Evolutionary conservation across 2,329 filamentous ascomycete genomes (phyloP), one percentile per base, ranked within the genome.

Genomic region (Fonsecaea multimorphosa): DNA sequence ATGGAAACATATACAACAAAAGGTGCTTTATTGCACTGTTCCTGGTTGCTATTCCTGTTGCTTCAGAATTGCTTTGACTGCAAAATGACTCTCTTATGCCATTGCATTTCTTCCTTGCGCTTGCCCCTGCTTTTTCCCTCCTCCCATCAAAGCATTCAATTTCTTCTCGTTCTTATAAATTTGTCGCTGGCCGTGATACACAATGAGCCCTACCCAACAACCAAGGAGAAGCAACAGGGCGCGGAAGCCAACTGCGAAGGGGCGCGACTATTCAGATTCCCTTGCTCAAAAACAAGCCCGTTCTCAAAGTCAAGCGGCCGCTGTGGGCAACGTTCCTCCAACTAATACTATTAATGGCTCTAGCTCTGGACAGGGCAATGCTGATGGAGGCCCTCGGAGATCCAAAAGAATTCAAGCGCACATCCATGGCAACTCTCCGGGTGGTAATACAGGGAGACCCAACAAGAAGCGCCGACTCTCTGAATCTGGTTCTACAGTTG

Each of bases 51-150:
- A 60, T 52, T 59, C 46, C 46, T 52, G 46, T 60, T 31, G n/a
- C 56, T 22, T 38, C 4, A 16, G 56, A 12, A 27, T 8, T 58
- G 56, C 19, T 53, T 53, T 22, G 58, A n/a, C 31, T 53, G 44
- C 58, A 60, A 60, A 38, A 52, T 53, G 46, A 29, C 22, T 29
- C 7, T 34, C 58, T 36, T 51, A 24, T 60, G 27, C 46, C 58
- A 38, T 60, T 19, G 19, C 19, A 16, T 12, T 51, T 51, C n/a
- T 29, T 60, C 24, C 16, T 29, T 3, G 22, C n/a, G 8, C 22
- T 59, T 51, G 46, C 27, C 38, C 51, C 22, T 4, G n/a, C 8
- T 27, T 24, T 46, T 11, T 9, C 9, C 14, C 44, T 49, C 27
- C 44, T 27, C 44, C n/a, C 44, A 24, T 49, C 19, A 27, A 49